A percentile compares a stretch with the other conserved stretches of the same genome.
phyloP scores from a whole-genome alignment of 2,329 filamentous ascomycete species.

The Phialophora tarda region DNA sequence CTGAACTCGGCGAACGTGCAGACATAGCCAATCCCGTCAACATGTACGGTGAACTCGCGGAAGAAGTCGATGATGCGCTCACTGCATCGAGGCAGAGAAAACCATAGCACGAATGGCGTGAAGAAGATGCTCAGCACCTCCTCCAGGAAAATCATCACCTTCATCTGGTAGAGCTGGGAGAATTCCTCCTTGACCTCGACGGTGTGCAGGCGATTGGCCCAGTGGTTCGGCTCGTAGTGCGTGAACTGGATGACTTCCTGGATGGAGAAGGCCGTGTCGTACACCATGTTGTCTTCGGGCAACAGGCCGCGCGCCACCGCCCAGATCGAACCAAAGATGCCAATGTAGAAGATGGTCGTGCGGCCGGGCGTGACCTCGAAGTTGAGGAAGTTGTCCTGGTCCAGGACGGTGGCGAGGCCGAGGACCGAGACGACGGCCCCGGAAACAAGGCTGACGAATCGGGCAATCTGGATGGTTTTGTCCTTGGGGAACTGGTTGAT shows the following conservation, averaged over 20 bases:
- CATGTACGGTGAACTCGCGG: slow-evolving; percentile 94
- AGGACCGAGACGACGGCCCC: slow-evolving; percentile 87
- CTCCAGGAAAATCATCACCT: slow-evolving; percentile 87
- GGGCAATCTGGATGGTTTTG: slow-evolving; percentile 83
- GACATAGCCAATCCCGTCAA: slow-evolving; percentile 93
- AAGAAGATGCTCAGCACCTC: slow-evolving; percentile 92
- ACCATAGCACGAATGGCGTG: slow-evolving; percentile 86
- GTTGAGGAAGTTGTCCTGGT: slow-evolving; percentile 85
- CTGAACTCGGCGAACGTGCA: slow-evolving; percentile 98
- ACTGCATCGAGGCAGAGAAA: slow-evolving; percentile 83
- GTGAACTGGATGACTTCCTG: slow-evolving; percentile 90
- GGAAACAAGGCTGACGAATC: slow-evolving; percentile 84
- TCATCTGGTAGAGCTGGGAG: slow-evolving; percentile 86
- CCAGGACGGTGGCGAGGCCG: slow-evolving; percentile 80
- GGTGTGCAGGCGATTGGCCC: slow-evolving; percentile 88
- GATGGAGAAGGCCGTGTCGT: slow-evolving; percentile 89
- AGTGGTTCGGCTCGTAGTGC: slow-evolving; percentile 87
- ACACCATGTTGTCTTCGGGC: slow-evolving; percentile 85
- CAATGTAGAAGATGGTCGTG: slow-evolving; percentile 89
- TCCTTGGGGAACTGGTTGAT: slow-evolving; percentile 96
- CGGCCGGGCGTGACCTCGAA: slow-evolving; percentile 91
- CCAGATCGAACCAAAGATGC: slow-evolving; percentile 81
- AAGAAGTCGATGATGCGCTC: slow-evolving; percentile 98
- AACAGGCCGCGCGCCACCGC: slow-evolving; percentile 81
- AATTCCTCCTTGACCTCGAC: slow-evolving; percentile 94